These are phyloP conservation scores for Leccinum imitatum DNA, from an alignment of 768 basidiomycete species.

Conservation along the genomic window DNA sequence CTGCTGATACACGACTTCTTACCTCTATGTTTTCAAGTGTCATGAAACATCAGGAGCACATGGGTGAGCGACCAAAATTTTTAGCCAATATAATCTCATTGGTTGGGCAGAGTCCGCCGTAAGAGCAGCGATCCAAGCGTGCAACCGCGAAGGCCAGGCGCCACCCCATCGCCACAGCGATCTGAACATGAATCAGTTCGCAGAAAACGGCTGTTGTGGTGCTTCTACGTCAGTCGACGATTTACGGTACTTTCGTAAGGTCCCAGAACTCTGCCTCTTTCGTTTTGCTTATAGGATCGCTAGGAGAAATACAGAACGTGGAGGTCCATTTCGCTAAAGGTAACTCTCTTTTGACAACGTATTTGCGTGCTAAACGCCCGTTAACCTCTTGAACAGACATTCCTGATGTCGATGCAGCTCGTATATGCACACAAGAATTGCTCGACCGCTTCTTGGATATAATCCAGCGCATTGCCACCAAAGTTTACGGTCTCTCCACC, in stretches of 20 bases:
- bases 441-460: slow-evolving; percentile 53
- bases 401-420: slow-evolving; percentile 38
- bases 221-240: no score
- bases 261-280: neutral
- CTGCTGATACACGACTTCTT: slow-evolving; percentile 24
- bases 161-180: slow-evolving; percentile 11
- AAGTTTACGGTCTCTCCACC: slow-evolving; percentile 68
- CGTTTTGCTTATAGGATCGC: neutral
- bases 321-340: slow-evolving; percentile 62
- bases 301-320: slow-evolving; percentile 54
- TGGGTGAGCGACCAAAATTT: slow-evolving; percentile 29
- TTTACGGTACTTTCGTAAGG: no score
- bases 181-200: no score
- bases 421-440: slow-evolving; percentile 47
- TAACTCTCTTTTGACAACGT: slow-evolving; percentile 18
- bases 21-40: neutral
- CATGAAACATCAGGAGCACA: slow-evolving; percentile 37
- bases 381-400: slow-evolving; percentile 44
- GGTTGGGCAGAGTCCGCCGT: neutral
- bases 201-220: no score
- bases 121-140: neutral
- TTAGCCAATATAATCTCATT: neutral
- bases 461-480: slow-evolving; percentile 47
- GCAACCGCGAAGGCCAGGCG: neutral
- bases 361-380: neutral